Conservation (phyloP, 768 basidiomycete species). For the Termitomyces sp. region DNA sequence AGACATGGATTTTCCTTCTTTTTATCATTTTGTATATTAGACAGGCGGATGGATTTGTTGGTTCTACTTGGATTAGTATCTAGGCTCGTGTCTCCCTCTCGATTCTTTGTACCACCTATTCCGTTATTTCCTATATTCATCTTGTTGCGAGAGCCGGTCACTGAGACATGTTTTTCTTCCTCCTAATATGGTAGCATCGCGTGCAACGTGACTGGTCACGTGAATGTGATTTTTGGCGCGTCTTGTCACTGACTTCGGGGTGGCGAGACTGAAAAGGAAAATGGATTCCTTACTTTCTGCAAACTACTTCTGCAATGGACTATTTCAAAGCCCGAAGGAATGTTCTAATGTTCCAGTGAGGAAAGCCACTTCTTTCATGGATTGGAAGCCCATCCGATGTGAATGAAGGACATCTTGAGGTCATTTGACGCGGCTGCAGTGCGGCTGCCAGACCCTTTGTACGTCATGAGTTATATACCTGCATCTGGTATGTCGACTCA, state of each 20-base stretch:
- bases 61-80: background rate
- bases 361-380: background rate
- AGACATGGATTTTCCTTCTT: constrained; percentile 4
- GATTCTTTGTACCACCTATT: constrained; percentile 6
- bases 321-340: background rate
- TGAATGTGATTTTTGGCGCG: constrained; percentile 19
- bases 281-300: background rate
- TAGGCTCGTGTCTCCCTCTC: background rate
- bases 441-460: background rate
- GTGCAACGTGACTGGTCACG: constrained; percentile 18
- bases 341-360: background rate
- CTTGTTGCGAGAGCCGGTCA: background rate
- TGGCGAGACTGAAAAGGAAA: background rate
- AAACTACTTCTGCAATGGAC: background rate
- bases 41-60: constrained; percentile 3
- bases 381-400: background rate
- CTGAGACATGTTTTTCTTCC: background rate
- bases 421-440: background rate
- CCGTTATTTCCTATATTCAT: background rate
- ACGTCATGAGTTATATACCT: background rate
- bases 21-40: background rate
- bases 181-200: background rate
- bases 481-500: background rate
- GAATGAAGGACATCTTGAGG: constrained; percentile 2
- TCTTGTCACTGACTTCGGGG: background rate